Evolutionary conservation across 2,329 filamentous ascomycete species (phyloP).

Genomic region (Neofusicoccum kwambonambiense): DNA sequence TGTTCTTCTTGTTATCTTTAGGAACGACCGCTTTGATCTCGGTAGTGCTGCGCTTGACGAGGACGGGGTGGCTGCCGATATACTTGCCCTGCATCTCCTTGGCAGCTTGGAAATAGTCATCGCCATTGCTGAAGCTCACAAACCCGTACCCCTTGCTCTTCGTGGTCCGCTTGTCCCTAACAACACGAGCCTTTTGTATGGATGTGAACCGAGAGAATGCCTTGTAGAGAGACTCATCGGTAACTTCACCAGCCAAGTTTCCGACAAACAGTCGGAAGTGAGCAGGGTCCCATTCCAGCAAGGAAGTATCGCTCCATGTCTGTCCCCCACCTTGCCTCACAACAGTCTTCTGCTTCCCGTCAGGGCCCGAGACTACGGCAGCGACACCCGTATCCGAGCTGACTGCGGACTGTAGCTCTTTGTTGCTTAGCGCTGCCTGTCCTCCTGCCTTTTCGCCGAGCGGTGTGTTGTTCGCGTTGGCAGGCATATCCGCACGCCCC

Average conservation of each 20-base stretch:
- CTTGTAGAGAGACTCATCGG: constrained; percentile 91
- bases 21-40: constrained; percentile 79
- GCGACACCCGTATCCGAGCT: constrained; percentile 45
- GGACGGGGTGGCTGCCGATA: constrained; percentile 92
- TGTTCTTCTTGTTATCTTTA: constrained; percentile 49
- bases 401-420: constrained; percentile 40
- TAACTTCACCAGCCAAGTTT: constrained; percentile 95
- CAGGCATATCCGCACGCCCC: constrained; percentile 32
- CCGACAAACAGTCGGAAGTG: constrained; percentile 95
- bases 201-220: constrained; percentile 87
- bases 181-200: constrained; percentile 87
- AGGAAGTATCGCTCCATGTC: constrained; percentile 82
- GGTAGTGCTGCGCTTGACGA: constrained; percentile 83
- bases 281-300: constrained; percentile 93
- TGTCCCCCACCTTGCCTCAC: constrained; percentile 85
- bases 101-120: constrained; percentile 94
- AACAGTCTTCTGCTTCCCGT: constrained; percentile 76
- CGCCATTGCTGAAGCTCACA: constrained; percentile 90
- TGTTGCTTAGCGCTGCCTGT: constrained; percentile 36
- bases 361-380: constrained; percentile 42
- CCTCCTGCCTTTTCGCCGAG: constrained; percentile 33
- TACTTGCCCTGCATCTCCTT: constrained; percentile 99
- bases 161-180: constrained; percentile 91
- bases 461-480: constrained; percentile 47
- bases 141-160: constrained; percentile 98